phyloP scores from a whole-genome alignment of 345 rosid species.

The Draba incana region DNA sequence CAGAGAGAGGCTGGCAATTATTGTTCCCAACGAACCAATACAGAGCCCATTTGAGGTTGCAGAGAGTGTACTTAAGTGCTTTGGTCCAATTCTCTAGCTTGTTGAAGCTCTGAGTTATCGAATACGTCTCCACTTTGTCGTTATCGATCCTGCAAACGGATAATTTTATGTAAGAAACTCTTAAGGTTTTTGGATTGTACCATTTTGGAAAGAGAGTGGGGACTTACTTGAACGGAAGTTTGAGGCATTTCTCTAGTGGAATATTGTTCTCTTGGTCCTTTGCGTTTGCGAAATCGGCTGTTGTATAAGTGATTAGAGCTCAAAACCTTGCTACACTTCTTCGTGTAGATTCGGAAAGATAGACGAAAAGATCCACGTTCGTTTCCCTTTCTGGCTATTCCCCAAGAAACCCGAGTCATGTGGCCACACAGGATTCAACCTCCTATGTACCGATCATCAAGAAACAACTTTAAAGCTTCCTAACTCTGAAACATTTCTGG shows the following conservation, averaged over 20 bases:
- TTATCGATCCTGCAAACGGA: slow-evolving; percentile 70
- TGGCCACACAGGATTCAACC: slow-evolving; percentile 61
- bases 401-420: slow-evolving; percentile 49
- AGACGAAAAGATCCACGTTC: slow-evolving; percentile 32
- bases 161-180: neutral
- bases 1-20: slow-evolving; percentile 77
- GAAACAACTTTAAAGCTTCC: slow-evolving; percentile 54
- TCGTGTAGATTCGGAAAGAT: slow-evolving; percentile 31
- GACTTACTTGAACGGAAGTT: slow-evolving; percentile 84
- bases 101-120: slow-evolving; percentile 91
- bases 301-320: no score
- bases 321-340: slow-evolving; percentile 44
- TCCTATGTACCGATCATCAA: slow-evolving; percentile 45
- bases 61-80: slow-evolving; percentile 91
- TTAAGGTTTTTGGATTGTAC: neutral
- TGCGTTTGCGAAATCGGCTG: slow-evolving; percentile 80
- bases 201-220: slow-evolving; percentile 2
- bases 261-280: slow-evolving; percentile 92
- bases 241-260: slow-evolving; percentile 83
- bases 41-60: slow-evolving; percentile 94
- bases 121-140: slow-evolving; percentile 83
- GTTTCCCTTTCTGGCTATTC: slow-evolving; percentile 69
- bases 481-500: slow-evolving; percentile 49
- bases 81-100: slow-evolving; percentile 98
- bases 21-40: slow-evolving; percentile 93